These are phyloP conservation scores for Lentinula sp. DNA, from an alignment of 768 basidiomycete genomes.

Conservation along the genomic window DNA sequence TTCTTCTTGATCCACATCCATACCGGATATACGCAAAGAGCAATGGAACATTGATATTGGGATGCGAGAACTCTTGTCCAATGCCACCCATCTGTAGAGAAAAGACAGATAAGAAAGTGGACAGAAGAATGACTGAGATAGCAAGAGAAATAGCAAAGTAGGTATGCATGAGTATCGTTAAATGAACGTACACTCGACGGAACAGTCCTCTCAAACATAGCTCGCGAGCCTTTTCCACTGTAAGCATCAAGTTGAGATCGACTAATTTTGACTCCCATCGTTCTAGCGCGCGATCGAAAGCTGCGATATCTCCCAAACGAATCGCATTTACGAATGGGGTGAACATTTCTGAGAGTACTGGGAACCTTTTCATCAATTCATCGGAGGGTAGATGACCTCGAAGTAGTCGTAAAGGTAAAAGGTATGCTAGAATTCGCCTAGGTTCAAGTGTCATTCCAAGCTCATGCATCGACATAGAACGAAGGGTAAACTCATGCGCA, in stretches of 20 bases:
- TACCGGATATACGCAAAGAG: slow-evolving; percentile 67
- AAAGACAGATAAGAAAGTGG: background rate
- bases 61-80: slow-evolving; percentile 69
- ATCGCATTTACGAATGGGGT: slow-evolving; percentile 79
- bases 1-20: slow-evolving; percentile 68
- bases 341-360: slow-evolving; percentile 67
- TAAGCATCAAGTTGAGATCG: slow-evolving; percentile 82
- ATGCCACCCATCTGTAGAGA: slow-evolving; percentile 66
- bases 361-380: slow-evolving; percentile 66
- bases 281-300: slow-evolving; percentile 78
- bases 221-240: slow-evolving; percentile 84
- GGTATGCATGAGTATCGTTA: background rate
- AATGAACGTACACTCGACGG: slow-evolving; percentile 55
- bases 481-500: slow-evolving; percentile 27
- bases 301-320: slow-evolving; percentile 64
- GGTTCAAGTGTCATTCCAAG: slow-evolving; percentile 4
- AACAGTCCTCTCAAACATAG: slow-evolving; percentile 81
- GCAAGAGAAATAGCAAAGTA: background rate
- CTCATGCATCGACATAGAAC: background rate
- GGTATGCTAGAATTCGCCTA: slow-evolving; percentile 87
- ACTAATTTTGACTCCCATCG: slow-evolving; percentile 66
- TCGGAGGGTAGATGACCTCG: slow-evolving; percentile 80
- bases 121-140: too few species aligned
- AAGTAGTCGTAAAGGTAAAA: slow-evolving; percentile 85
- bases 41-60: slow-evolving; percentile 76